Conservation (phyloP, 768 basidiomycete species). For the Naematelia aurantialba region DNA sequence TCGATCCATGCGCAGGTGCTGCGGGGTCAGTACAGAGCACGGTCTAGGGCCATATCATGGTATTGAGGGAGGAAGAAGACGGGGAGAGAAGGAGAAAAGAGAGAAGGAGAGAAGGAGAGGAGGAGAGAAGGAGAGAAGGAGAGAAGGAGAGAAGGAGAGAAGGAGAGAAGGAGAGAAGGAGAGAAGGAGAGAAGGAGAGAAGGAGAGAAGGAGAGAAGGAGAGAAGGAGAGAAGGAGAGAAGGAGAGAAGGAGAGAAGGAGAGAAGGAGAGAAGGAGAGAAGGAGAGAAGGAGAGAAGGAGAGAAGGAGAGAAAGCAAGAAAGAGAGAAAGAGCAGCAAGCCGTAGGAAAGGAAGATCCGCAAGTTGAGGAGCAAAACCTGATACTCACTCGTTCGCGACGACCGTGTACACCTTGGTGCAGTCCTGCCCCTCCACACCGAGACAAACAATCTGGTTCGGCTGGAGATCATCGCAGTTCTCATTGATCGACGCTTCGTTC, state of each 20-base stretch:
- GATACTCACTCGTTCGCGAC: conserved; percentile 54
- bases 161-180: neutral
- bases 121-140: conserved; percentile 66
- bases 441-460: conserved; percentile 64
- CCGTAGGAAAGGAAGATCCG: neutral
- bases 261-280: conserved; percentile 56
- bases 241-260: conserved; percentile 47
- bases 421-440: conserved; percentile 62
- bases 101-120: conserved; percentile 64
- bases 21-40: neutral
- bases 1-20: conserved; percentile 59
- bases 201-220: conserved; percentile 66
- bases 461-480: conserved; percentile 60
- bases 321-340: conserved; percentile 42
- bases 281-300: conserved; percentile 66
- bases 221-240: conserved; percentile 67
- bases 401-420: conserved; percentile 62
- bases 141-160: conserved; percentile 60
- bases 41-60: neutral
- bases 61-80: neutral
- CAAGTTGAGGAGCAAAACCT: neutral
- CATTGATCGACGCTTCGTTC: conserved; percentile 58
- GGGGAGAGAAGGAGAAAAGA: neutral
- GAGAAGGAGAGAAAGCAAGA: conserved; percentile 67
- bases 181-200: conserved; percentile 59